Percentiles rank a stretch among this genome's conserved stretches.
These are phyloP conservation scores for Exophiala bonariae DNA, from an alignment of 2,329 filamentous ascomycete species.

Conservation along the genomic window DNA sequence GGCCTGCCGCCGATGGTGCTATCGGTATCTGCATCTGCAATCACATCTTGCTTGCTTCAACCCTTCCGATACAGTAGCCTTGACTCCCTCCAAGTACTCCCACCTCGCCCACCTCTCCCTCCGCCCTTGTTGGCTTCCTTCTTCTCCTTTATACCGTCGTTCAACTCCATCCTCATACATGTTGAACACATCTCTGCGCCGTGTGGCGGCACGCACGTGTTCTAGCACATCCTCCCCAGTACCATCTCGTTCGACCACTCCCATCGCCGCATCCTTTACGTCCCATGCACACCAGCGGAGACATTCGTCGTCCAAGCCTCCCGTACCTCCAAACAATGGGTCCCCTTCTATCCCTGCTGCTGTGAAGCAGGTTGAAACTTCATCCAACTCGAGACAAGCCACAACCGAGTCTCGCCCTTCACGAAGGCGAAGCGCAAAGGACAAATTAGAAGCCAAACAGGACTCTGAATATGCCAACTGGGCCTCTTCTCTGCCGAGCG, in stretches of 20 bases:
- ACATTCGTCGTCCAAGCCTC: constrained; percentile 51
- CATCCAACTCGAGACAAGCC: constrained; percentile 25
- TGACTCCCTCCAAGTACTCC: no score
- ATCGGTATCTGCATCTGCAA: neutral
- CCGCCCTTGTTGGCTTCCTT: neutral
- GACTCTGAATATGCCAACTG: constrained; percentile 34
- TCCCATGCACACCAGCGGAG: constrained; percentile 44
- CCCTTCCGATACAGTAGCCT: no score
- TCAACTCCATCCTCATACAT: constrained; percentile 29
- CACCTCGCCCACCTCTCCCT: no score
- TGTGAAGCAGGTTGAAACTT: constrained; percentile 27
- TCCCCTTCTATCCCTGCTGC: constrained; percentile 30
- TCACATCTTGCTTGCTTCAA: constrained; percentile 1
- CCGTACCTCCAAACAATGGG: constrained; percentile 47
- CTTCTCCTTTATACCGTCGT: neutral
- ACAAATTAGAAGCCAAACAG: constrained; percentile 31
- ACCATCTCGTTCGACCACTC: constrained; percentile 33
- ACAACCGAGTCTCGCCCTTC: constrained; percentile 27
- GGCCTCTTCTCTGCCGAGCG: constrained; percentile 45
- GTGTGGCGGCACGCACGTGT: constrained; percentile 43
- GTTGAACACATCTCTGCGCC: constrained; percentile 48
- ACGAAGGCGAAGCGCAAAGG: constrained; percentile 24
- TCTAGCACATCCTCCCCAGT: constrained; percentile 35
- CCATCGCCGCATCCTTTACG: constrained; percentile 36
- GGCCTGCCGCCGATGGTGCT: neutral